A percentile compares a stretch with the other conserved stretches of the same genome.
phyloP scores from a whole-genome alignment of 106 monocot genomes.

The Cymbidium sinense region DNA sequence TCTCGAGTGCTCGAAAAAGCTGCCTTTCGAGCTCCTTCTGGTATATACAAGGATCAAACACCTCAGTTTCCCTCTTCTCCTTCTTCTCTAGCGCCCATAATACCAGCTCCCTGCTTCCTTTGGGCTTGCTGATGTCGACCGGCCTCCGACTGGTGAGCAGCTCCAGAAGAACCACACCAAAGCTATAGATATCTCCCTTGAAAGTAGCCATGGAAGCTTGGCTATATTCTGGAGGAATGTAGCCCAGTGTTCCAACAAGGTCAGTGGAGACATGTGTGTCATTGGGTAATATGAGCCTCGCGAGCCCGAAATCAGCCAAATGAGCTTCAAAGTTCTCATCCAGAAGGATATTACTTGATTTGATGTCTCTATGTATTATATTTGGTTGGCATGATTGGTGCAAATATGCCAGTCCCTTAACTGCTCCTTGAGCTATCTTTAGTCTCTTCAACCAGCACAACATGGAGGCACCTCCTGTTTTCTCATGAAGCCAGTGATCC shows the following conservation, averaged over 20 bases:
- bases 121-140: conserved; percentile 23
- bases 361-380: conserved; percentile 23
- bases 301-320: conserved; percentile 26
- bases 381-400: conserved; percentile 17
- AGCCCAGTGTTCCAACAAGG: conserved; percentile 24
- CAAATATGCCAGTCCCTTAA: conserved; percentile 19
- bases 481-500: conserved; percentile 31
- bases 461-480: conserved; percentile 4
- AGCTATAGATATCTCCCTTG: conserved; percentile 24
- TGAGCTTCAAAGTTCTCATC: conserved; percentile 22
- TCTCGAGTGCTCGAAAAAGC: conserved; percentile 15
- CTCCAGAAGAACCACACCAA: conserved; percentile 25
- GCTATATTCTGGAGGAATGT: conserved; percentile 26
- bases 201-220: conserved; percentile 24
- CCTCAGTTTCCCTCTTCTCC: conserved; percentile 21
- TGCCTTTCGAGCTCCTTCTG: conserved; percentile 4
- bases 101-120: conserved; percentile 17
- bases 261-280: conserved; percentile 21
- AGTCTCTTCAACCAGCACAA: conserved; percentile 16
- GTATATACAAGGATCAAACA: conserved; percentile 17
- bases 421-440: conserved; percentile 21
- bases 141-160: conserved; percentile 19
- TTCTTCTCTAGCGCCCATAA: conserved; percentile 20
- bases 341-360: conserved; percentile 24
- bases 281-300: conserved; percentile 20